Evolutionary conservation across 2,329 filamentous ascomycete species (phyloP).

Genomic region (Monilinia fructicola): DNA sequence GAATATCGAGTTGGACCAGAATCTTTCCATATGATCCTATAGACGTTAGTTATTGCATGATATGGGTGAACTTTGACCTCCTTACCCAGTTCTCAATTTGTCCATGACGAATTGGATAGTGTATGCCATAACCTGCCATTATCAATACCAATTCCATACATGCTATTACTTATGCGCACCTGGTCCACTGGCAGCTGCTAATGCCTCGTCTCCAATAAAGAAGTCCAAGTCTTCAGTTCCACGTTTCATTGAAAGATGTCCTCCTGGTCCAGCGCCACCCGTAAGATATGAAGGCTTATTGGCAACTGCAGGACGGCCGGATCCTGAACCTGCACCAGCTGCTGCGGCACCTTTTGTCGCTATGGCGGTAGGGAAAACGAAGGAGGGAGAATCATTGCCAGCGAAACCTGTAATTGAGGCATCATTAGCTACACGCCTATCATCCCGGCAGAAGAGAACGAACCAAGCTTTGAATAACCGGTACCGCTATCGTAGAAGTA

Average conservation of each 20-base stretch:
- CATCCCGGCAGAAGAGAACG: slow-evolving; percentile 38
- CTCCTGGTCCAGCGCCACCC: slow-evolving; percentile 78
- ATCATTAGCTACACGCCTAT: slow-evolving; percentile 18
- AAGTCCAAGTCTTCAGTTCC: slow-evolving; percentile 97
- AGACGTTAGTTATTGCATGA: slow-evolving; percentile 29
- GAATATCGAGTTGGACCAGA: slow-evolving; percentile 99
- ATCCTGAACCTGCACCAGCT: slow-evolving; percentile 72
- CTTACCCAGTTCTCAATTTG: slow-evolving; percentile 98
- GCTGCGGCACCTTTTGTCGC: slow-evolving; percentile 82
- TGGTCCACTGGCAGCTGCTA: slow-evolving; percentile 78
- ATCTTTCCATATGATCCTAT: slow-evolving; percentile 97
- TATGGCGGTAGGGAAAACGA: slow-evolving; percentile 98
- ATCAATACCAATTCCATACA: slow-evolving; percentile 28
- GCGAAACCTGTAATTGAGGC: slow-evolving; percentile 71
- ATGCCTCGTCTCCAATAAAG: slow-evolving; percentile 96
- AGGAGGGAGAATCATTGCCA: slow-evolving; percentile 97
- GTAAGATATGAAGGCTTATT: slow-evolving; percentile 96
- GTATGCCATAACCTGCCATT: slow-evolving; percentile 78
- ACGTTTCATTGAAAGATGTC: slow-evolving; percentile 85
- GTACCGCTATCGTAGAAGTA: slow-evolving; percentile 71
- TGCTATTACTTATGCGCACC: slow-evolving; percentile 49
- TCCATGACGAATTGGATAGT: slow-evolving; percentile 96
- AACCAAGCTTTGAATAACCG: slow-evolving; percentile 98
- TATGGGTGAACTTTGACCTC: background rate
- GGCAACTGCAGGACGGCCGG: slow-evolving; percentile 83